Base-by-base conservation (phyloP, 1,284 basidiomycete species). In the Ceraceosorus guamensis region DNA sequence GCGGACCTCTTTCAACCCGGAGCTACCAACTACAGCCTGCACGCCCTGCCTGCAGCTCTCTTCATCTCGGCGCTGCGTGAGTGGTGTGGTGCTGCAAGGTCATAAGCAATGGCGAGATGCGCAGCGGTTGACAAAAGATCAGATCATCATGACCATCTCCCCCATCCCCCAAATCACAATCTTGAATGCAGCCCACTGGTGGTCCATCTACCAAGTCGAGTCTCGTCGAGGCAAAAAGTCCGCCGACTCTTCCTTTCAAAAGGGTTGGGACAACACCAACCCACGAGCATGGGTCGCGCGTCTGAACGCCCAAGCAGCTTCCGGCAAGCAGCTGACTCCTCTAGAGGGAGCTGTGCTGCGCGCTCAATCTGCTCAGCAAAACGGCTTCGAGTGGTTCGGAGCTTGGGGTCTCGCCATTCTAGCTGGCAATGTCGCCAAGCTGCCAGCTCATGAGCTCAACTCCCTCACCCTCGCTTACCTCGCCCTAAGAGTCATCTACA, bases 261-360 rank as follows among this genome's bases (percentile, higher is more conserved):
- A 67, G 10, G 69, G 69, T 14, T 71, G 69, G 69, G 53, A 50
- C 37, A 71, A 71, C 60, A 55, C 64, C 34, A 71, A 70, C 56
- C 69, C 69, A 1, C 61, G 69, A 11, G 51, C 54, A 46, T 71
- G 53, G 46, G 69, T 71, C 3, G 32, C 43, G 2, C 46, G 50
- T 10, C 58, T 71, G 31, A 60, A 62, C 48, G 57, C 59, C 30
- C 66, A 68, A 44, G 48, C 50, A 4, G 47, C 53, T 43, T 49
- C 50, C 14, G 59, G 58, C 18, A 62, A 62, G 44, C 55, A 57
- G 34, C 57, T 69, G 13, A 51, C 57, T 6, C 51, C 55, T 3
- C 44, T 64, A 24, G 69, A 71, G 48, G 56, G 56, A 3, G 51
- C n/a, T 0, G 67, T 71, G 47, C 55, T 71, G 1, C 54, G 69